A percentile compares a stretch with the other conserved stretches of the same genome.
These are phyloP conservation scores for Phytophthora tentaculata DNA, from an alignment of 352 stramenopile species.

Conservation along the genomic window DNA sequence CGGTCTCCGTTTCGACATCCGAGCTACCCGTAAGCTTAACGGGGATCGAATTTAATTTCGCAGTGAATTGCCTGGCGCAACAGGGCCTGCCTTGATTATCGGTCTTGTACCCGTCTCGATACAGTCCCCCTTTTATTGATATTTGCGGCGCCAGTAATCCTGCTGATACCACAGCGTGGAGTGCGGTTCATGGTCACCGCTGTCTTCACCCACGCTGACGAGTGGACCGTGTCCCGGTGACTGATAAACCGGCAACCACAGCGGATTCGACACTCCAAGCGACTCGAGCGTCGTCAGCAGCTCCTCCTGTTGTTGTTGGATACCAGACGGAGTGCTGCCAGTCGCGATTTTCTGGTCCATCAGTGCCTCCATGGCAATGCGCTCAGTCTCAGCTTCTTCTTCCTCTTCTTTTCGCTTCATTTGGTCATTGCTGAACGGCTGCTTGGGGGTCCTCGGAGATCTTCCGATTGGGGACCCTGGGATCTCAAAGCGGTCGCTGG, in stretches of 20 bases:
- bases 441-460: not conserved
- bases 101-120: too few relatives aligned
- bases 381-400: slow-evolving; percentile 17
- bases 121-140: too few relatives aligned
- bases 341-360: slow-evolving; percentile 38
- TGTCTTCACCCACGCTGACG: slow-evolving; percentile 9
- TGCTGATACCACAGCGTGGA: slow-evolving; percentile 55
- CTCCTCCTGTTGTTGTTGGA: slow-evolving; percentile 44
- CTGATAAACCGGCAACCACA: slow-evolving; percentile 19
- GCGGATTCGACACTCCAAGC: slow-evolving; percentile 20
- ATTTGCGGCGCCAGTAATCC: slow-evolving; percentile 53
- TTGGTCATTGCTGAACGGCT: slow-evolving; percentile 15
- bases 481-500: slow-evolving; percentile 25
- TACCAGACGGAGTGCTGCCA: not conserved
- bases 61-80: too few relatives aligned
- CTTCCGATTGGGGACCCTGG: not conserved
- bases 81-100: too few relatives aligned
- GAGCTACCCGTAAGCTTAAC: too few relatives aligned
- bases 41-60: too few relatives aligned
- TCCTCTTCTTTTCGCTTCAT: slow-evolving; percentile 16
- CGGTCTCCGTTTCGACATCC: too few relatives aligned
- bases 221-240: not conserved
- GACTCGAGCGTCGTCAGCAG: slow-evolving; percentile 49
- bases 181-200: slow-evolving; percentile 8
- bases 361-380: slow-evolving; percentile 39